Evolutionary conservation across 2,329 filamentous ascomycete species (phyloP).

Genomic region (Sordariomycetes sp.): DNA sequence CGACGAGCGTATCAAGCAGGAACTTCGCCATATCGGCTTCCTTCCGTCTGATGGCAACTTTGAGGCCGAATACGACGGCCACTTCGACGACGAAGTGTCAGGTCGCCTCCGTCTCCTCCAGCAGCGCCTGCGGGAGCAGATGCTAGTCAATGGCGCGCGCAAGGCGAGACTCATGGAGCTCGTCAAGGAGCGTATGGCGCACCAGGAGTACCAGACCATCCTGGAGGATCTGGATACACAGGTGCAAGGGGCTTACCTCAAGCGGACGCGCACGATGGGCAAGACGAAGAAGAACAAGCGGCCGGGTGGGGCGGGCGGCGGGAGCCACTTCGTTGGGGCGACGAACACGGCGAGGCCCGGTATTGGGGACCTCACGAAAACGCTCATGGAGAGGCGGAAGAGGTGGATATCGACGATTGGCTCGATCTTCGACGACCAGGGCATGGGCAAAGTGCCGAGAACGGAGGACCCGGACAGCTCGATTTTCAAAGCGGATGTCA

Average conservation of each 20-base stretch:
- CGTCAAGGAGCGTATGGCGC: slow-evolving; percentile 84
- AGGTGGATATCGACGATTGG: slow-evolving; percentile 89
- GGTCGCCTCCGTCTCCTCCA: slow-evolving; percentile 82
- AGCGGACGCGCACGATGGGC: slow-evolving; percentile 86
- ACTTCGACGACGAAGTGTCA: slow-evolving; percentile 89
- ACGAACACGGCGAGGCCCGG: slow-evolving; percentile 59
- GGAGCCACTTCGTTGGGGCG: slow-evolving; percentile 51
- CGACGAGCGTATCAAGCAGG: slow-evolving; percentile 84
- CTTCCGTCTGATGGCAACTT: slow-evolving; percentile 51
- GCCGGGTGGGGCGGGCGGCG: slow-evolving; percentile 64
- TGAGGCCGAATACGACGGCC: slow-evolving; percentile 71
- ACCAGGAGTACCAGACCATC: slow-evolving; percentile 95
- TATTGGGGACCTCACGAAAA: slow-evolving; percentile 85
- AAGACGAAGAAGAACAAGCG: slow-evolving; percentile 88
- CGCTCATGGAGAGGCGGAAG: slow-evolving; percentile 80
- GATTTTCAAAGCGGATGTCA: slow-evolving; percentile 64
- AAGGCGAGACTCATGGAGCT: slow-evolving; percentile 81
- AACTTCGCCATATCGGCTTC: slow-evolving; percentile 84
- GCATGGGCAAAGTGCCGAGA: slow-evolving; percentile 60
- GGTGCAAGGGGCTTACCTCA: slow-evolving; percentile 89
- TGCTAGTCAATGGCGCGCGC: slow-evolving; percentile 79
- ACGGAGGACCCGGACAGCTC: slow-evolving; percentile 50
- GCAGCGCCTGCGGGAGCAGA: slow-evolving; percentile 68
- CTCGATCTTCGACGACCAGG: slow-evolving; percentile 79
- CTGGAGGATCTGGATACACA: slow-evolving; percentile 93